A percentile compares a stretch with the other conserved stretches of the same genome.
These are phyloP conservation scores for Hymenoscyphus albidus DNA, from an alignment of 2,329 filamentous ascomycete genomes.

Conservation along the genomic window DNA sequence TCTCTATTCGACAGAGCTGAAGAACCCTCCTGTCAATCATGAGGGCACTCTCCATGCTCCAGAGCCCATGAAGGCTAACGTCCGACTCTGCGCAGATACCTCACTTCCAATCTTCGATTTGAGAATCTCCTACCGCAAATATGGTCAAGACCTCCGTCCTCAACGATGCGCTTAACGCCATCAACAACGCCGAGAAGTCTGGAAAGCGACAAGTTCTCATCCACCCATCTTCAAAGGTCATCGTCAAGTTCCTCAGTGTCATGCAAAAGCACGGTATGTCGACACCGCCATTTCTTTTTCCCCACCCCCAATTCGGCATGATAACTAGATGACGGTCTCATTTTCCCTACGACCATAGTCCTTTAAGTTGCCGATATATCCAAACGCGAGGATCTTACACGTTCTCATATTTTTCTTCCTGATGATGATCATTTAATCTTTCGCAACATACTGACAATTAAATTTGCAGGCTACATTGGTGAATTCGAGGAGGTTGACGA, in stretches of 20 bases:
- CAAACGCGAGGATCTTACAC: constrained; percentile 92
- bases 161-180: constrained; percentile 97
- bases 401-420: constrained; percentile 71
- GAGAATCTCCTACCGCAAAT: constrained; percentile 82
- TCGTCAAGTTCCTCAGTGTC: constrained; percentile 97
- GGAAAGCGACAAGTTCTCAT: constrained; percentile 99
- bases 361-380: constrained; percentile 99
- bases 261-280: constrained; percentile 99
- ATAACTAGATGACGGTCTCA: constrained; percentile 99
- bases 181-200: constrained; percentile 99
- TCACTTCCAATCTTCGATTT: constrained; percentile 62
- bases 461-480: constrained; percentile 82
- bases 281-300: constrained; percentile 11
- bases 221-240: constrained; percentile 98
- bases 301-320: constrained; percentile 69
- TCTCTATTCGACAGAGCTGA: constrained; percentile 61
- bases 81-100: constrained; percentile 53
- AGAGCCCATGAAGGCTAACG: constrained; percentile 60
- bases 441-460: constrained; percentile 75
- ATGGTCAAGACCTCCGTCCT: constrained; percentile 99
- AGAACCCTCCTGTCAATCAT: constrained; percentile 58
- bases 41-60: constrained; percentile 69
- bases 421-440: constrained; percentile 91
- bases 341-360: constrained; percentile 82
- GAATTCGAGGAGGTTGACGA: constrained; percentile 99